A percentile compares a stretch with the other conserved stretches of the same genome.
Evolutionary conservation across 257 asterid genomes (phyloP).

Genomic region (Solanum paucissectum): DNA sequence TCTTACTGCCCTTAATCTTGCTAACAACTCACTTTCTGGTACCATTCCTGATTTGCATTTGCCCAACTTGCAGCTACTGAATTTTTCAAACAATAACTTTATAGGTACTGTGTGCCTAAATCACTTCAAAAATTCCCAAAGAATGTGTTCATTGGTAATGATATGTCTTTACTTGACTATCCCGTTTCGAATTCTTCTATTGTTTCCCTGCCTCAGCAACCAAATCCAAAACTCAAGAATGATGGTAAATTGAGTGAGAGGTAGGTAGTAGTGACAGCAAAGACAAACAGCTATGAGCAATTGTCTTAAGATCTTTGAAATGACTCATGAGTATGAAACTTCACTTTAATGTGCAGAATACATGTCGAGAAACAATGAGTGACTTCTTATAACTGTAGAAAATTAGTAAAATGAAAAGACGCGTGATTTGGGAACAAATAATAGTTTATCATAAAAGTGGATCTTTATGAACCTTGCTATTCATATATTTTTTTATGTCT

Average conservation of each 20-base stretch:
- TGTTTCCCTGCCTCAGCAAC: slow-evolving; percentile 37
- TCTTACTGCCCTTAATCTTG: slow-evolving; percentile 57
- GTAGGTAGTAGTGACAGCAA: too few species aligned
- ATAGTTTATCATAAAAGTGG: too few species aligned
- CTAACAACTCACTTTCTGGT: slow-evolving; percentile 59
- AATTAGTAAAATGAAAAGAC: too few species aligned
- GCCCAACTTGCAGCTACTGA: slow-evolving; percentile 49
- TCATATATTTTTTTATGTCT: too few species aligned
- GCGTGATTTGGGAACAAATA: too few species aligned
- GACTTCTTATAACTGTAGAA: too few species aligned
- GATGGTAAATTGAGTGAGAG: slow-evolving; percentile 44
- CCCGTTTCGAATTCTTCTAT: slow-evolving; percentile 27
- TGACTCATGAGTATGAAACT: too few species aligned
- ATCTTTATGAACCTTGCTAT: too few species aligned
- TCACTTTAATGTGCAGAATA: too few species aligned
- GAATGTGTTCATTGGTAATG: slow-evolving; percentile 52
- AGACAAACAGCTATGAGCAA: too few species aligned
- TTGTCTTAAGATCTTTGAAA: too few species aligned
- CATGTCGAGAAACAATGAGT: too few species aligned
- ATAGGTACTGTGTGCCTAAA: slow-evolving; percentile 67
- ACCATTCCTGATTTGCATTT: slow-evolving; percentile 47
- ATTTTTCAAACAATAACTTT: slow-evolving; percentile 65
- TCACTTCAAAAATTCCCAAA: slow-evolving; percentile 77
- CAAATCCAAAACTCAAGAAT: slow-evolving; percentile 26
- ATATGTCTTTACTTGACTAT: slow-evolving; percentile 32